Evolutionary conservation across 2,329 filamentous ascomycete genomes (phyloP), one percentile per base, ranked within the genome.

Genomic region (Cyphellophora attinorum): DNA sequence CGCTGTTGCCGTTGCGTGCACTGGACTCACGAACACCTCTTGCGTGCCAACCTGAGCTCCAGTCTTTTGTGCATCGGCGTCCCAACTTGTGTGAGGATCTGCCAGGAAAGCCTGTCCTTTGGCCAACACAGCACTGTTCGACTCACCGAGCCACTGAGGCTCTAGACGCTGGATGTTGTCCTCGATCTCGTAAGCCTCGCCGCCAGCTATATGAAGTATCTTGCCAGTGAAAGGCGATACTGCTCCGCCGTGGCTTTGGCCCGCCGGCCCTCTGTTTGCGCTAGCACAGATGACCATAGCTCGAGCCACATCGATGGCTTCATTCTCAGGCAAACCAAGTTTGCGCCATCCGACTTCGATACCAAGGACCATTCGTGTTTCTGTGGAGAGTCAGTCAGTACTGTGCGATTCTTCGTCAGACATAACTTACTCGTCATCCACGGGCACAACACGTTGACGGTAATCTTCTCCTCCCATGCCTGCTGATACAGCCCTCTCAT

Each of bases 401-500:
- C n/a, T n/a, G n/a, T n/a, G n/a, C n/a, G n/a, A n/a, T n/a, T n/a
- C n/a, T n/a, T n/a, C n/a, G n/a, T n/a, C n/a, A n/a, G 8, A n/a
- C 8, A 25, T 5, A 16, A 14, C 8, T 16, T n/a, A 13, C 30
- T 19, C 6, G 35, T 37, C 21, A 37, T 21, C 17, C 29, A 16
- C 0, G 62, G 62, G 35, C 60, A 64, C 19, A 67, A 51, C 1
- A 55, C 56, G 38, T 65, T 67, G 31, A 64, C 57, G 5, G 62
- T 53, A 27, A 65, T 55, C 21, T n/a, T n/a, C 21, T 25, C 21
- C 8, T 8, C n/a, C 21, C 21, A 25, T n/a, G 21, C 21, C 21
- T 25, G 21, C 29, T 16, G 29, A 31, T 31, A 25, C 8, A 25
- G 21, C 21, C 21, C 15, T 19, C 67, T 56, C 63, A 70, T 66